A percentile compares a stretch with the other conserved stretches of the same genome.
Evolutionary conservation across 768 basidiomycete genomes (phyloP).

Genomic region (Nidularia sp.): DNA sequence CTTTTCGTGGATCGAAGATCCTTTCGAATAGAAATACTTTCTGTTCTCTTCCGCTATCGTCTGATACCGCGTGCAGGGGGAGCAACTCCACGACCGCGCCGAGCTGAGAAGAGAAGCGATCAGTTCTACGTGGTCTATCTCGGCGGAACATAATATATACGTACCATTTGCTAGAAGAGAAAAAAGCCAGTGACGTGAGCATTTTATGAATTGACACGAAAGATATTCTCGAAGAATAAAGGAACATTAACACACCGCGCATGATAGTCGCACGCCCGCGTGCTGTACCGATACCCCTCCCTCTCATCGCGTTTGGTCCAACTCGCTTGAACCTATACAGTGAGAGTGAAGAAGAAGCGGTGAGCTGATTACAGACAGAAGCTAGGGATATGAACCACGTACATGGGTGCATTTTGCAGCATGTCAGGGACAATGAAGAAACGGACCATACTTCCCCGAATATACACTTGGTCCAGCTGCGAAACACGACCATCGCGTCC

Average conservation of each 20-base stretch:
- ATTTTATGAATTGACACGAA: not conserved
- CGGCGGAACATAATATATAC: constrained; percentile 8
- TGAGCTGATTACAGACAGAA: not conserved
- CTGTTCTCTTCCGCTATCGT: constrained; percentile 37
- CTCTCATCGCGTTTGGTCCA: constrained; percentile 97
- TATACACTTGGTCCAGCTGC: constrained; percentile 98
- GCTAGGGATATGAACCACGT: constrained; percentile 24
- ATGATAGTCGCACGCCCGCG: constrained; percentile 98
- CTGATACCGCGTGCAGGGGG: constrained; percentile 76
- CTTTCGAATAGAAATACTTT: not conserved
- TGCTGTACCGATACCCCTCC: constrained; percentile 97
- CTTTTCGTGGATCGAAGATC: not conserved
- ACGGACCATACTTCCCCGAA: constrained; percentile 94
- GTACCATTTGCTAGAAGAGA: constrained; percentile 69
- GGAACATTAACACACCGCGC: constrained; percentile 63
- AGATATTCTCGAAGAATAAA: constrained; percentile 1
- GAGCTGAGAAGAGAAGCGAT: constrained; percentile 44
- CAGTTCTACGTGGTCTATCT: not conserved
- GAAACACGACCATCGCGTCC: constrained; percentile 97
- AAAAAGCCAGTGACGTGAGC: constrained; percentile 6
- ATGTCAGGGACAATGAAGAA: constrained; percentile 99
- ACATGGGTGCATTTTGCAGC: constrained; percentile 99
- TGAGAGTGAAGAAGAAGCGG: constrained; percentile 5
- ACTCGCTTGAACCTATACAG: constrained; percentile 92
- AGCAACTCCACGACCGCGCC: constrained; percentile 80